Conservation (phyloP, 257 asterid species). For the Lavandula angustifolia region DNA sequence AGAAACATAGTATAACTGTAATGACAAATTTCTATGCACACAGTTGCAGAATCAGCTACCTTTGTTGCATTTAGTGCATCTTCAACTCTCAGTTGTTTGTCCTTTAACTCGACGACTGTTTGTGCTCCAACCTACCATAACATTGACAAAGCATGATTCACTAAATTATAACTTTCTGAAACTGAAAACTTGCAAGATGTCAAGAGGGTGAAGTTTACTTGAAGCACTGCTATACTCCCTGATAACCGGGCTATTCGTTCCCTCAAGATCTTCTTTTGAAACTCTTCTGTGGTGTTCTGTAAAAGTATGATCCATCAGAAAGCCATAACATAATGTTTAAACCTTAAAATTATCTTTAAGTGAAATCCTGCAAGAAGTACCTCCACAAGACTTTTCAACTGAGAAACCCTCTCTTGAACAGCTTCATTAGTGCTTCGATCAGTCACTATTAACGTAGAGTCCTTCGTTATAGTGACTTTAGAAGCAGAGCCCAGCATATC, state of each 20-base stretch:
- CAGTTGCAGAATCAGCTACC: constrained; percentile 43
- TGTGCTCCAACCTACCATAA: constrained; percentile 76
- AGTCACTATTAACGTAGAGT: constrained; percentile 72
- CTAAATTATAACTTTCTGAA: neutral
- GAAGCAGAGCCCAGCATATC: constrained; percentile 73
- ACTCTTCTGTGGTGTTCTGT: constrained; percentile 77
- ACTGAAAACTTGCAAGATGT: neutral
- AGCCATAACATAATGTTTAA: neutral
- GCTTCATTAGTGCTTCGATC: constrained; percentile 65
- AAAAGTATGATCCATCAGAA: constrained; percentile 21
- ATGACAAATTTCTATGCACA: neutral
- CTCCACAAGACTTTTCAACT: constrained; percentile 71
- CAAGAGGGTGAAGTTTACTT: constrained; percentile 43
- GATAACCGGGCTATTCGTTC: constrained; percentile 86
- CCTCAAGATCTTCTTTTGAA: constrained; percentile 64
- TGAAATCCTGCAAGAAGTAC: constrained; percentile 31
- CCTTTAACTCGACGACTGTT: constrained; percentile 78
- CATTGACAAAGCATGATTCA: constrained; percentile 4
- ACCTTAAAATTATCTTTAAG: too few relatives aligned
- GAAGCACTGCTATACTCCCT: constrained; percentile 75
- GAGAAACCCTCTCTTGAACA: constrained; percentile 57
- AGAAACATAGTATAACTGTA: neutral
- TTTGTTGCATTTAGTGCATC: constrained; percentile 92
- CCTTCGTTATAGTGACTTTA: constrained; percentile 70
- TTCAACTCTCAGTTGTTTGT: constrained; percentile 79